Evolutionary conservation across 352 stramenopile genomes (phyloP).

Genomic region (Hyaloperonospora brassicae): DNA sequence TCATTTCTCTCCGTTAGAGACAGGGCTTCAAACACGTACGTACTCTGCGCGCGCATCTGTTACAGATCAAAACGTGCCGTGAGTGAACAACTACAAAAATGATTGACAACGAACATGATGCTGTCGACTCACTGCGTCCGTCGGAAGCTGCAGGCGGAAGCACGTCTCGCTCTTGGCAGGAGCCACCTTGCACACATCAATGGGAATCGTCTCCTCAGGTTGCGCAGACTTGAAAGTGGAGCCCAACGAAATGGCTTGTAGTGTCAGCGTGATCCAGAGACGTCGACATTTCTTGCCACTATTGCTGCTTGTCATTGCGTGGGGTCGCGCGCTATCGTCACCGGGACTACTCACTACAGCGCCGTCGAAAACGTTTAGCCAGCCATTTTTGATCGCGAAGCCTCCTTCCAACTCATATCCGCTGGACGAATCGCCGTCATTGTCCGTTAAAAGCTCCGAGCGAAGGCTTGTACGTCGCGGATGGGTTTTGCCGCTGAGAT

Average conservation of each 20-base stretch:
- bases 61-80: constrained; percentile 9
- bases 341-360: constrained; percentile 14
- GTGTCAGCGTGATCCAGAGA: constrained; percentile 72
- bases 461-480: constrained; percentile 48
- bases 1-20: constrained; percentile 58
- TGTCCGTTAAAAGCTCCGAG: constrained; percentile 51
- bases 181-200: constrained; percentile 47
- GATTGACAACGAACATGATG: neutral
- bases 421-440: constrained; percentile 57
- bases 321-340: constrained; percentile 7
- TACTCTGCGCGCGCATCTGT: constrained; percentile 30
- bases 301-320: constrained; percentile 11
- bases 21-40: constrained; percentile 63
- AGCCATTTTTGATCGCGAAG: constrained; percentile 83
- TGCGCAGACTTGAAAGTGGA: constrained; percentile 56
- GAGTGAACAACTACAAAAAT: constrained; percentile 4
- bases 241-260: constrained; percentile 62
- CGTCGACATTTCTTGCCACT: constrained; percentile 34
- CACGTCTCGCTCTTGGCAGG: constrained; percentile 43
- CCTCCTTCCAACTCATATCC: constrained; percentile 59
- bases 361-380: constrained; percentile 58
- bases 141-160: constrained; percentile 50
- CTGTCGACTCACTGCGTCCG: constrained; percentile 15
- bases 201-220: constrained; percentile 57
- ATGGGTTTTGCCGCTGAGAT: constrained; percentile 39